Base-by-base conservation (phyloP, 129 eudicot species). In the Helichrysum umbraculigerum region DNA sequence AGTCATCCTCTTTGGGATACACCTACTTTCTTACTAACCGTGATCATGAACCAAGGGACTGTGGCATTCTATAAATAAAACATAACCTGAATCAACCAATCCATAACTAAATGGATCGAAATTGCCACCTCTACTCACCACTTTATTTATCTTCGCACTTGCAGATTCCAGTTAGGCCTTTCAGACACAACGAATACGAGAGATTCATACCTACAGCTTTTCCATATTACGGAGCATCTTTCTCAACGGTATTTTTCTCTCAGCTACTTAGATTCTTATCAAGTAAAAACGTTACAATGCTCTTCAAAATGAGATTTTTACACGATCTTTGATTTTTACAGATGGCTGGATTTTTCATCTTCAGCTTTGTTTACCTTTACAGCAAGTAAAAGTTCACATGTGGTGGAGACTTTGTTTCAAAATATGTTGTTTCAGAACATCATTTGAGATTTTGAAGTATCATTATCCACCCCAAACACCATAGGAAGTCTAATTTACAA, bases 141-240 rank as follows among this genome's bases (percentile, higher is more conserved):
- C 21, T 7, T 52, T 70, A 59, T 75, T 50, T 61, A 0, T 25
- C 6, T 74, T 6, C 28, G 34, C 22, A 11, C 74, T 74, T 84
- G 75, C 88, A 89, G 96, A 87, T 86, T 50, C 91, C 97, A 65
- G 97, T 91, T 65, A 82, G 97, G 16, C 97, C 97, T 71, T 91
- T 87, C 85, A 87, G 92, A 74, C 97, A 91, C 80, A 89, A 88
- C 54, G 97, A 91, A 73, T 91, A 91, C 16, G 97, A 89, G 77
- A 89, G 97, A 85, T 91, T 91, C 34, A 87, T 91, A 72, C 74
- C 92, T 41, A 83, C 95, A 20, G 95, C 97, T 41, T 88, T 83
- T 66, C 97, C 97, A 5, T 91, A 91, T 70, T 89, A 91, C 22
- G 96, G 93, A 75, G 91, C 93, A 30, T 90, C 96, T 62, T 90